These are phyloP conservation scores for Citrullus mucosospermus DNA, from an alignment of 306 rosid genomes.

Conservation along the genomic window DNA sequence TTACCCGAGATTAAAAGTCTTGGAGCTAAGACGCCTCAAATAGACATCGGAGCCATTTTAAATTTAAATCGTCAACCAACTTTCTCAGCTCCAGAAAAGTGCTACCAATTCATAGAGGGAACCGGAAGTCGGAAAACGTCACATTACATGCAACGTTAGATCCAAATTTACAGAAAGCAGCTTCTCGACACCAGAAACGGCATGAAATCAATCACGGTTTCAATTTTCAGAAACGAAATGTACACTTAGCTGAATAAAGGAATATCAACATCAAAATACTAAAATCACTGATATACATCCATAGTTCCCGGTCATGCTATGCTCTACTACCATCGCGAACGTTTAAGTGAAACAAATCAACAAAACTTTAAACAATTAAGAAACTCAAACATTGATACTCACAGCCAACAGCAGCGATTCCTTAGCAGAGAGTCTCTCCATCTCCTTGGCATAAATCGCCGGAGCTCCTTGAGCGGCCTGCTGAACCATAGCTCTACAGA, in stretches of 20 bases:
- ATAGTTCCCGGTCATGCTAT: neutral
- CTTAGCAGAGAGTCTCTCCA: constrained; percentile 98
- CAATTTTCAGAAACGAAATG: neutral
- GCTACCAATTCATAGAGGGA: neutral
- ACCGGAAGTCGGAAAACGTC: neutral
- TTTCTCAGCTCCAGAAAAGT: neutral
- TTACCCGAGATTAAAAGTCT: neutral
- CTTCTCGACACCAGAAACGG: neutral
- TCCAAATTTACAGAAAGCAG: neutral
- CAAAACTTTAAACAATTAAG: neutral
- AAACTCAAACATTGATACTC: constrained; percentile 14
- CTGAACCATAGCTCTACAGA: constrained; percentile 69
- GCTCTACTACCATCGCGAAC: neutral
- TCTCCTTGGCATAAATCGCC: constrained; percentile 85
- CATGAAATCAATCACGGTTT: neutral
- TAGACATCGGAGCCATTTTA: neutral
- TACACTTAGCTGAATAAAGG: neutral
- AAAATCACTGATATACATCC: neutral
- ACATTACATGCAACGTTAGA: neutral
- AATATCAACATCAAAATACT: neutral
- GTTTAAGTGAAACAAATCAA: neutral
- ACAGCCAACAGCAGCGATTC: constrained; percentile 98
- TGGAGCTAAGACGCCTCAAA: neutral
- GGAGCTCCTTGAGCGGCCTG: constrained; percentile 74
- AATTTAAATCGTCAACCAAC: neutral